These are phyloP conservation scores for Termitomyces sp. DNA, from an alignment of 768 basidiomycete genomes.

Conservation along the genomic window DNA sequence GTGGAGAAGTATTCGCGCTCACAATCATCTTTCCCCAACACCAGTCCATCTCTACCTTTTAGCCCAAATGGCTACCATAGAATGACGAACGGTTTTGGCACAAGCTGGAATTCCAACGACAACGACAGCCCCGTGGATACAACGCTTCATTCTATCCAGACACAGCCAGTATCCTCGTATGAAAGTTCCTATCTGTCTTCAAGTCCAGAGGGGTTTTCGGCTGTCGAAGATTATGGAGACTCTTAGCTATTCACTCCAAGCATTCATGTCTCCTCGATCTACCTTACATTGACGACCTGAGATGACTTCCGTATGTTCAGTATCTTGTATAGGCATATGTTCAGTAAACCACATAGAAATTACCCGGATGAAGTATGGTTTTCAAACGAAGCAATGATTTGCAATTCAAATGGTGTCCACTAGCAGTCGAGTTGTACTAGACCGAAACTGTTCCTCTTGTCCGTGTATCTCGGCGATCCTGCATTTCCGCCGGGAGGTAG, in stretches of 20 bases:
- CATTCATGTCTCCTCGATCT: not conserved
- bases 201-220: constrained; percentile 43
- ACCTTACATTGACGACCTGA: constrained; percentile 5
- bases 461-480: constrained; percentile 13
- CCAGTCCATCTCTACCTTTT: constrained; percentile 37
- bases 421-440: not conserved
- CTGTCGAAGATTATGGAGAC: constrained; percentile 42
- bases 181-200: constrained; percentile 32
- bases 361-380: not conserved
- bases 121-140: constrained; percentile 31
- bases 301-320: constrained; percentile 3
- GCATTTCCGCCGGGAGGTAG: constrained; percentile 12
- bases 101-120: constrained; percentile 38
- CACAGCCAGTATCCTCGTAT: constrained; percentile 16
- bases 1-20: constrained; percentile 33
- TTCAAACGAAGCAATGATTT: not conserved
- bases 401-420: not conserved
- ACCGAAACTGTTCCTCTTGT: not conserved
- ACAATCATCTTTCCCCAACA: constrained; percentile 31
- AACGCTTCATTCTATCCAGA: constrained; percentile 29
- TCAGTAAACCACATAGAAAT: constrained; percentile 2
- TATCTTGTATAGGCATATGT: not conserved
- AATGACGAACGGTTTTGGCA: constrained; percentile 35
- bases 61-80: constrained; percentile 34
- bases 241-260: constrained; percentile 23